Evolutionary conservation across 202 grass and related monocot genomes (phyloP), one percentile per base, ranked within the genome.

Genomic region (Carex sylvatica): DNA sequence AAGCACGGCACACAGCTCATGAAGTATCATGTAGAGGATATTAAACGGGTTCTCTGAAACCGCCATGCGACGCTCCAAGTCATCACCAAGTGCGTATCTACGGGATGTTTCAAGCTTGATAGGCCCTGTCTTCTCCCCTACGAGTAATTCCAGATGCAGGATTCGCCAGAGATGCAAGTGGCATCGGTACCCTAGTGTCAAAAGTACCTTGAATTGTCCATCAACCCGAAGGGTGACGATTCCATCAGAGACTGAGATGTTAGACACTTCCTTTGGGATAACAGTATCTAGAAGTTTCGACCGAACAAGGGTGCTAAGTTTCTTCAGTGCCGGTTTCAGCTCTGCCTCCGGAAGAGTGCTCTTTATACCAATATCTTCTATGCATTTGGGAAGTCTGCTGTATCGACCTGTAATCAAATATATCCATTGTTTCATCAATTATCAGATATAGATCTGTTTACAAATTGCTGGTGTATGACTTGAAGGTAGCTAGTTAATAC

Each of bases 31-130:
- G 84, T 93, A 95, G 64, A 95, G 73, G 62, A 91, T 83, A 38
- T 59, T 85, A 30, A 99, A 95, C 40, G 96, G 93, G 80, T 92
- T 93, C 26, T 92, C 92, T 81, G 86, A 83, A 70, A 82, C 86
- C 24, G 91, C 92, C 96, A 98, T 95, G 72, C 96, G 89, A 71
- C 91, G 90, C 89, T 99, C 96, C 85, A n/a, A n/a, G n/a, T n/a
- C n/a, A n/a, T n/a, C n/a, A n/a, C n/a, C n/a, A n/a, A n/a, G n/a
- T n/a, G n/a, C n/a, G n/a, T n/a, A n/a, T n/a, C n/a, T n/a, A n/a
- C n/a, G n/a, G n/a, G n/a, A n/a, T n/a, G n/a, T n/a, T n/a, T n/a
- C n/a, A n/a, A n/a, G n/a, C n/a, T n/a, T n/a, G n/a, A n/a, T n/a
- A n/a, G n/a, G n/a, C n/a, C n/a, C n/a, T n/a, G n/a, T n/a, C n/a